Evolutionary conservation across 768 basidiomycete genomes (phyloP).

Genomic region (Daedaleopsis nitida): DNA sequence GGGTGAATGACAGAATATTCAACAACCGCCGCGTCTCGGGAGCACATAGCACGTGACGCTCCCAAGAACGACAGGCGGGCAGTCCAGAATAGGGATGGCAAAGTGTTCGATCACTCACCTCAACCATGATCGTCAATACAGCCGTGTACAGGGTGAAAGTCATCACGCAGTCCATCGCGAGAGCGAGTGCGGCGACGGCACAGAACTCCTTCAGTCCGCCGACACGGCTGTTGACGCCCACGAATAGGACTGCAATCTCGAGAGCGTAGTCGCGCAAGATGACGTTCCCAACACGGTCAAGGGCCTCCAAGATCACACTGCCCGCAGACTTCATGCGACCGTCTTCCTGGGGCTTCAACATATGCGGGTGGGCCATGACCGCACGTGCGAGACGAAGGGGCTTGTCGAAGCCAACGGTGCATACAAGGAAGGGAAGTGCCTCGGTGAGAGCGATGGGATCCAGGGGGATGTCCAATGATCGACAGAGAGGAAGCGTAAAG

Average conservation of each 20-base stretch:
- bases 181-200: conserved; percentile 86
- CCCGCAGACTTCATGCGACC: conserved; percentile 72
- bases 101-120: conserved; percentile 50
- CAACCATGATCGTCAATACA: conserved; percentile 93
- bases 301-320: conserved; percentile 82
- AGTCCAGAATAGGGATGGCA: background rate
- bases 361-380: conserved; percentile 81
- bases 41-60: conserved; percentile 1
- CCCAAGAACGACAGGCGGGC: background rate
- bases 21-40: background rate
- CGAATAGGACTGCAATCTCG: conserved; percentile 85
- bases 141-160: conserved; percentile 90
- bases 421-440: conserved; percentile 96
- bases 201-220: conserved; percentile 93
- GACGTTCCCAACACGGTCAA: conserved; percentile 74
- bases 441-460: conserved; percentile 94
- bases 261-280: conserved; percentile 93
- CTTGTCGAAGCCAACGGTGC: conserved; percentile 98
- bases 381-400: conserved; percentile 89
- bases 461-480: conserved; percentile 81
- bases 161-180: conserved; percentile 84
- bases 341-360: conserved; percentile 33
- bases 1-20: background rate
- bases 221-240: conserved; percentile 86
- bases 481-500: conserved; percentile 74